phyloP scores from a whole-genome alignment of 106 monocot genomes.

The Platanthera guangdongensis region DNA sequence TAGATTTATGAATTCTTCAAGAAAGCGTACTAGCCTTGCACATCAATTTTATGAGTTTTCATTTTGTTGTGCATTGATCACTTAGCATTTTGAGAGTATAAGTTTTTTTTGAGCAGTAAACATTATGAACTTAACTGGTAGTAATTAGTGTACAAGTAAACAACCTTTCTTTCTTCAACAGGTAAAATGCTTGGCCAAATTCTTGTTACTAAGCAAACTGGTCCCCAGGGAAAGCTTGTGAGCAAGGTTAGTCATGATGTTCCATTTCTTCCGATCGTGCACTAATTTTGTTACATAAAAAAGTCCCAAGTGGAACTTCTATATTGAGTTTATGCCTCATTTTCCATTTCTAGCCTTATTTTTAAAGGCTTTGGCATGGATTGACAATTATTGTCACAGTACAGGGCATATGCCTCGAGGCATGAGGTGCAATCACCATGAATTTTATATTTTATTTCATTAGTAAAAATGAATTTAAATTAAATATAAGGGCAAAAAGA shows the following conservation, averaged over 20 bases:
- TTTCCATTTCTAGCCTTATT: background rate
- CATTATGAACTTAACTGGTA: background rate
- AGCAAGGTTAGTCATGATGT: conserved; percentile 53
- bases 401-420: too few species aligned
- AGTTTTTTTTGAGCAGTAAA: background rate
- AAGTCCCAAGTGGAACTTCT: background rate
- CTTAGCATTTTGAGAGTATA: background rate
- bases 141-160: background rate
- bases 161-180: conserved; percentile 15
- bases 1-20: too few species aligned
- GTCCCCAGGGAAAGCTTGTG: conserved; percentile 92
- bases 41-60: background rate
- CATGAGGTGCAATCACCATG: too few species aligned
- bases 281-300: background rate
- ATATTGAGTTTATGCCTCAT: background rate
- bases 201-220: conserved; percentile 97
- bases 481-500: too few species aligned
- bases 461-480: too few species aligned
- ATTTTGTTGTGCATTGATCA: background rate
- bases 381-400: too few species aligned
- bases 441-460: too few species aligned
- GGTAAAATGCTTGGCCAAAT: conserved; percentile 99
- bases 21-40: too few species aligned
- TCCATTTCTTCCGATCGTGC: background rate
- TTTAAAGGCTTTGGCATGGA: too few species aligned